Base-by-base conservation (phyloP, 2,329 filamentous ascomycete species). In the Colletotrichum sp. region DNA sequence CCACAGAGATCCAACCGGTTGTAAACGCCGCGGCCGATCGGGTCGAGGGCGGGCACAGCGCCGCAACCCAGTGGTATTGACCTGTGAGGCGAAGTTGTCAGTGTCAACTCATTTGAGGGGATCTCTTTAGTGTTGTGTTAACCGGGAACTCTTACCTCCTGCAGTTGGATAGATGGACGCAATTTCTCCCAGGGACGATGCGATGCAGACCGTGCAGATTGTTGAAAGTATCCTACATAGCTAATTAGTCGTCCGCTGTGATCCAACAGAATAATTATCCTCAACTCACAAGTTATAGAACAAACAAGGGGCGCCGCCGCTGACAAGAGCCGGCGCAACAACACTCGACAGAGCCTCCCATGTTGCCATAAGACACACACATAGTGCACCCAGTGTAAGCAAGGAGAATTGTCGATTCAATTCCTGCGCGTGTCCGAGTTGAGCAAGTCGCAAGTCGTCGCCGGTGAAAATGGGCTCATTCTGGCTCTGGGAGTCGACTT, bases 341-440 rank as follows among this genome's bases (percentile, higher is more conserved):
- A 88, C 86, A 2, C 83, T 84, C 0, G 84, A 84, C 5, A 88
- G 76, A 1, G 87, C 86, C 72, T 89, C 87, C 87, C 86, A 89
- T 8, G 87, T 88, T 54, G 83, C 87, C 86, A 88, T 88, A 57
- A 89, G 79, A 66, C 85, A 87, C 9, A 88, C 78, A 58, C 85
- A 85, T 8, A 89, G 78, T 7, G 82, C 81, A 16, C 82, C 82
- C 4, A 89, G 79, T 1, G 86, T 85, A 77, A 84, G 84, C 2
- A 88, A 76, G 0, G 84, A 85, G 76, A 87, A 86, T 29, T 72
- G 69, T 15, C 77, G 70, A 31, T 76, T 64, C 5, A 86, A 81
- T 59, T 82, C 80, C 51, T 81, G 80, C 5, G 74, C 54, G 8
- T 80, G 79, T 7, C 80, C 80, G 13, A 81, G 58, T 67, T 80